Percentiles rank a stretch among this genome's conserved stretches.
These are phyloP conservation scores for Boletus eberwhitei DNA, from an alignment of 768 basidiomycete genomes.

Conservation along the genomic window DNA sequence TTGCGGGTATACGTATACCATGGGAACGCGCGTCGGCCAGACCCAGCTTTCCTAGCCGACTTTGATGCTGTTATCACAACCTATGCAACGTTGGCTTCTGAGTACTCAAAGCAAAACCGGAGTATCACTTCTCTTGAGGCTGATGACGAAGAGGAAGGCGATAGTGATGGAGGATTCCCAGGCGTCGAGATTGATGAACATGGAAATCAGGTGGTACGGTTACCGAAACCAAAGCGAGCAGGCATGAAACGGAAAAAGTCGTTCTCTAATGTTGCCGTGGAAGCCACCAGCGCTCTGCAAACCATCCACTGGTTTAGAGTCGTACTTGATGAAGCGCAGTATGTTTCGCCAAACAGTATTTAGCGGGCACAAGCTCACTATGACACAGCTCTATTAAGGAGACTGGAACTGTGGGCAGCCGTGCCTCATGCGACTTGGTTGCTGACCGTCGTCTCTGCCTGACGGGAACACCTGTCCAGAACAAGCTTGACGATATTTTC, in stretches of 20 bases:
- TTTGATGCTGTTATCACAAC: constrained; percentile 98
- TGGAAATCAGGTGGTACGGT: constrained; percentile 57
- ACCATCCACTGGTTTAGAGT: constrained; percentile 96
- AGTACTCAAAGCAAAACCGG: constrained; percentile 85
- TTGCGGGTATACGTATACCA: constrained; percentile 95
- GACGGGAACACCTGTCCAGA: constrained; percentile 99
- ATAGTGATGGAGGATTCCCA: constrained; percentile 60
- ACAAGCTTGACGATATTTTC: constrained; percentile 97
- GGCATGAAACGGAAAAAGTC: constrained; percentile 66
- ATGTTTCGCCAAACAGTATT: constrained; percentile 35
- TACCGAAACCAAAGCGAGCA: constrained; percentile 64
- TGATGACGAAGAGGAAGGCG: constrained; percentile 66
- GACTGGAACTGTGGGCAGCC: constrained; percentile 87
- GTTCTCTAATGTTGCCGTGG: constrained; percentile 37
- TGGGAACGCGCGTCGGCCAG: constrained; percentile 81
- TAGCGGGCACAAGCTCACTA: background rate
- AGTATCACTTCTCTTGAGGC: constrained; percentile 56
- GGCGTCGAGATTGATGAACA: constrained; percentile 65
- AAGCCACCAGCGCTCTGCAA: constrained; percentile 78
- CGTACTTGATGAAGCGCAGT: constrained; percentile 95
- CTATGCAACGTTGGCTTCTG: constrained; percentile 91
- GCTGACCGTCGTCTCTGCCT: constrained; percentile 91
- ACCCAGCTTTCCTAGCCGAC: constrained; percentile 83
- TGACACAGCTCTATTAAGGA: constrained; percentile 88
- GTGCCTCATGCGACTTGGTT: constrained; percentile 91